A percentile compares a stretch with the other conserved stretches of the same genome.
These are phyloP conservation scores for Eutypella sp. DNA, from an alignment of 2,329 filamentous ascomycete species.

Conservation along the genomic window DNA sequence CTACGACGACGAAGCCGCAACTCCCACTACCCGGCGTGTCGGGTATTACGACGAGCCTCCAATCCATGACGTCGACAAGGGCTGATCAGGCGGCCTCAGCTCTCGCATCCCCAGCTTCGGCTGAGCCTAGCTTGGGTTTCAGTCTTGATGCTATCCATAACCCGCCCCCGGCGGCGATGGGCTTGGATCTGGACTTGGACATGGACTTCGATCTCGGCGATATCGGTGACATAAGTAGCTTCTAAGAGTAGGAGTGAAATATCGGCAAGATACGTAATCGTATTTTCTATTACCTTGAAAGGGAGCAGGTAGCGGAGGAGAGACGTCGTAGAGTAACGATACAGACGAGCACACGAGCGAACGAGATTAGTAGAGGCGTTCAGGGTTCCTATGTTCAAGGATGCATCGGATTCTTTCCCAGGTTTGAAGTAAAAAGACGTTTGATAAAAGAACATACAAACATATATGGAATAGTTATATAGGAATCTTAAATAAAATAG, in stretches of 20 bases:
- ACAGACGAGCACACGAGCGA: too few relatives aligned
- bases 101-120: neutral
- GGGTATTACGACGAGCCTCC: conserved; percentile 7
- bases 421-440: too few relatives aligned
- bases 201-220: conserved; percentile 9
- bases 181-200: conserved; percentile 4
- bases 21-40: neutral
- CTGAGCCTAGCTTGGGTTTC: neutral
- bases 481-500: too few relatives aligned
- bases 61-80: conserved; percentile 1
- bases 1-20: neutral
- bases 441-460: too few relatives aligned
- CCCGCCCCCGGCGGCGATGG: conserved; percentile 16
- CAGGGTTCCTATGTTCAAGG: too few relatives aligned
- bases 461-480: too few relatives aligned
- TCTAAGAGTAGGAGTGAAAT: conserved; percentile 26
- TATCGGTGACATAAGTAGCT: conserved; percentile 7
- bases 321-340: too few relatives aligned
- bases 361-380: too few relatives aligned
- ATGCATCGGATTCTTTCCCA: too few relatives aligned
- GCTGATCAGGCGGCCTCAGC: conserved; percentile 1
- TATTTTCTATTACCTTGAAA: too few relatives aligned
- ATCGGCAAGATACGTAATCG: too few relatives aligned
- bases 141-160: neutral
- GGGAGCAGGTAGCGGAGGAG: too few relatives aligned